Evolutionary conservation across 1,139 yeast species (phyloP), one percentile per base, ranked within the genome.

Genomic region (Yamadazyma triangularis): DNA sequence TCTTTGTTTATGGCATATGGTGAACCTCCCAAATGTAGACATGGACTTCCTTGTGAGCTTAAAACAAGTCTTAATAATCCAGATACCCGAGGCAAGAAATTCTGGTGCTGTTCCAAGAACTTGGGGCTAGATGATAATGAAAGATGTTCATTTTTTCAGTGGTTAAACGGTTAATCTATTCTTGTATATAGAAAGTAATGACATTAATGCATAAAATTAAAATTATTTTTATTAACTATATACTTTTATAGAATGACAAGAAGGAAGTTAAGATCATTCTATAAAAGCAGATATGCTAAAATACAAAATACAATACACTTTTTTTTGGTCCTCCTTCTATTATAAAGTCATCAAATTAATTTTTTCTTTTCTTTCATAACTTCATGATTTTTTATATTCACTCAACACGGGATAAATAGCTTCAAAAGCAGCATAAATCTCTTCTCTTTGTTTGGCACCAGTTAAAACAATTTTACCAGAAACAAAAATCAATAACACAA

Each of bases 371-470:
- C n/a, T 21, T 21, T 21, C 23, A 21, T 9, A 21, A 9, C 31
- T 11, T 62, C 55, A 80, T 38, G 80, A 78, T 64, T 91, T 91
- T 58, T 97, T 80, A 70, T 91, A 91, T 73, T 91, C 98, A 67
- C 94, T 87, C 73, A 91, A 73, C 61, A 91, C 98, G 31, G 98
- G 98, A 61, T 91, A 91, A 38, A 91, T 91, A 42, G 96, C 94
- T 59, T 91, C 98, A 58, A 91, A 91, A 4, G 98, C 98, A 46
- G 89, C 95, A 58, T 91, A 91, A 45, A 91, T 91, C 60, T 91
- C 99, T 58, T 91, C 98, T 60, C 99, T 84, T 61, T 91, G 97
- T 60, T 91, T 91, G 20, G 99, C 99, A 70, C 99, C 99, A 13
- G 99, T 91, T 50, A 91, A 71, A 37, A 91, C 99, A 63, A 91